These are phyloP conservation scores for Microbotryomycetes sp. DNA, from an alignment of 1,284 basidiomycete genomes.

Conservation along the genomic window DNA sequence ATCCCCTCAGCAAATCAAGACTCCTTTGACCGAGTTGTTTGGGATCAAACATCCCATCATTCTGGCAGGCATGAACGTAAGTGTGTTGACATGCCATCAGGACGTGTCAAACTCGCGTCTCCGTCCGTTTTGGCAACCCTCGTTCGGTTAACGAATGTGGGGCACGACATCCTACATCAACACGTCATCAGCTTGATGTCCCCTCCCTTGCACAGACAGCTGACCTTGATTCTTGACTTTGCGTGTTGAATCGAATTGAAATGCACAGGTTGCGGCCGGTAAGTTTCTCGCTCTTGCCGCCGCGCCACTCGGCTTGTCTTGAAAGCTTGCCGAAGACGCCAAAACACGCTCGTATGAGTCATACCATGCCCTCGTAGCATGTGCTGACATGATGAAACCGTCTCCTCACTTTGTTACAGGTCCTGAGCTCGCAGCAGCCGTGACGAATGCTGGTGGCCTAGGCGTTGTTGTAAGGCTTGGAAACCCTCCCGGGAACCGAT, in stretches of 20 bases:
- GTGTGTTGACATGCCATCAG: neutral
- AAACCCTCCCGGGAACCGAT: no score
- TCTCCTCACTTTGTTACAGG: slow-evolving; percentile 47
- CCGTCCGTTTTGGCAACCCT: neutral
- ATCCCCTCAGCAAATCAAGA: neutral
- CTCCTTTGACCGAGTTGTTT: slow-evolving; percentile 43
- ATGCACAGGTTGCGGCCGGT: no score
- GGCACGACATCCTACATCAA: no score
- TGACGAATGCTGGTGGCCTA: slow-evolving; percentile 72
- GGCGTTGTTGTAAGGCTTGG: slow-evolving; percentile 82
- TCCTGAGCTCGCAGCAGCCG: slow-evolving; percentile 74
- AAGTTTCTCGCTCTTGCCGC: no score
- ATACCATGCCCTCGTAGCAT: neutral
- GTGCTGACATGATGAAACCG: neutral
- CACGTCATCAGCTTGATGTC: no score
- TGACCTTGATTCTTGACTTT: neutral
- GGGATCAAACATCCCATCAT: slow-evolving; percentile 79
- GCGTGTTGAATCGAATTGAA: neutral
- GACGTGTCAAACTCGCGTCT: neutral
- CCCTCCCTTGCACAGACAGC: neutral
- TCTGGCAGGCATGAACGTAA: slow-evolving; percentile 57
- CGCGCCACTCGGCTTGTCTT: no score
- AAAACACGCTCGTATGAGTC: no score
- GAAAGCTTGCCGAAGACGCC: no score
- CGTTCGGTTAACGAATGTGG: neutral